Conservation (phyloP, 371 early-diverging fungal species). For the Mortierella sp. region DNA sequence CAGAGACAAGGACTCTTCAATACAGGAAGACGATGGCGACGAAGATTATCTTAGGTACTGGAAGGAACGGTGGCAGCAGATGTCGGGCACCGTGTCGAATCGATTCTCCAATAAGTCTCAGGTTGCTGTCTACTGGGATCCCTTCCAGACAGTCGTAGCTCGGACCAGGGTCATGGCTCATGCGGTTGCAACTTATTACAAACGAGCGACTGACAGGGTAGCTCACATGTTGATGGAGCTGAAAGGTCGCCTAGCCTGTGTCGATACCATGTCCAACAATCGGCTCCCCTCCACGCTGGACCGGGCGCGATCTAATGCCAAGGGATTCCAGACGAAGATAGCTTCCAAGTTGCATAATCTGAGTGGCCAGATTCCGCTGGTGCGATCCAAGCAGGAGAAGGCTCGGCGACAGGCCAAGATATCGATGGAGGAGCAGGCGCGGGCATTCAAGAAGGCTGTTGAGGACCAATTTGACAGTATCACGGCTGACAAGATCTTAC, state of each 20-base stretch:
- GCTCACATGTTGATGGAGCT: background rate
- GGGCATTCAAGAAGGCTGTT: slow-evolving; percentile 2
- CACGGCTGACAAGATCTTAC: slow-evolving; percentile 7
- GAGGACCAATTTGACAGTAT: slow-evolving; percentile 16
- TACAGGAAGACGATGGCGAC: background rate
- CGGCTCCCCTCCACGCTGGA: slow-evolving; percentile 8
- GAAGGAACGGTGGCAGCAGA: slow-evolving; percentile 13
- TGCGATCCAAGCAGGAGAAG: background rate
- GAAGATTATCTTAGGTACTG: slow-evolving; percentile 15
- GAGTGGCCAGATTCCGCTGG: background rate
- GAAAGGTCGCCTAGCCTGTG: background rate
- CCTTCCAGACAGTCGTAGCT: background rate
- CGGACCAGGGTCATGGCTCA: slow-evolving; percentile 11
- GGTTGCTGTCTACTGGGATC: slow-evolving; percentile 6
- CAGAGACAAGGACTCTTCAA: background rate
- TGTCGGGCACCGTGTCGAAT: background rate
- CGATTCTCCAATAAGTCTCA: background rate
- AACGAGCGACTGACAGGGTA: background rate
- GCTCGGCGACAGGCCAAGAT: slow-evolving; percentile 4
- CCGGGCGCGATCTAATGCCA: slow-evolving; percentile 26
- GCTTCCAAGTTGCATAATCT: slow-evolving; percentile 3
- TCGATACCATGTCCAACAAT: background rate
- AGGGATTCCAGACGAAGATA: slow-evolving; percentile 2
- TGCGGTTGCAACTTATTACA: background rate
- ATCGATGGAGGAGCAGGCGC: background rate